Percentiles rank a stretch among this genome's conserved stretches.
Evolutionary conservation across 305 asterid species (phyloP).

Genomic region (Stenogyne calaminthoides): DNA sequence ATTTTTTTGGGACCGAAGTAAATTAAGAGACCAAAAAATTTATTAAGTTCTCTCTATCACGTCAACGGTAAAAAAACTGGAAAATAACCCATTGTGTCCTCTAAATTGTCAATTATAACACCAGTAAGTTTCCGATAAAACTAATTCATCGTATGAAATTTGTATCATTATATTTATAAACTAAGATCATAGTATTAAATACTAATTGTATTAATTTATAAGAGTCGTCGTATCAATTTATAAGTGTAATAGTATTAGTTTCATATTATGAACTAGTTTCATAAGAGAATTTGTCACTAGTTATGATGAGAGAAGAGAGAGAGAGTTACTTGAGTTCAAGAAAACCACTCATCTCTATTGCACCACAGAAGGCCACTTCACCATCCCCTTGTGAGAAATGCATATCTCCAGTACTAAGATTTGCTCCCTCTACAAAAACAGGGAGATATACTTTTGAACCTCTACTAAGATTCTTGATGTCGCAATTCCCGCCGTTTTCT

Average conservation of each 20-base stretch:
- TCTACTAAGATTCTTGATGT: conserved; percentile 88
- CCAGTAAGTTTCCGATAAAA: too few relatives aligned
- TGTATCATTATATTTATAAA: too few relatives aligned
- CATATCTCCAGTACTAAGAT: conserved; percentile 96
- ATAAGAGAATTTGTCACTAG: too few relatives aligned
- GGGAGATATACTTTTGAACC: conserved; percentile 95
- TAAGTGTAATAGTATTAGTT: too few relatives aligned
- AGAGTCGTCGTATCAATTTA: too few relatives aligned
- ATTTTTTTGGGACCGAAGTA: too few relatives aligned
- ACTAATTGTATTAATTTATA: too few relatives aligned
- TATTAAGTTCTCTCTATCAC: too few relatives aligned
- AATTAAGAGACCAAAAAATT: too few relatives aligned
- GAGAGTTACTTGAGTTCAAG: conserved; percentile 77
- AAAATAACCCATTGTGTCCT: neutral
- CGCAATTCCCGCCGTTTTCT: conserved; percentile 96
- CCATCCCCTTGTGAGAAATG: conserved; percentile 99
- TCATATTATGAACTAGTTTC: too few relatives aligned
- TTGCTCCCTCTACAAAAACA: conserved; percentile 93
- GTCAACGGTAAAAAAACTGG: neutral
- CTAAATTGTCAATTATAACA: neutral
- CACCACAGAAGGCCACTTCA: conserved; percentile 93
- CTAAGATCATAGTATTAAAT: too few relatives aligned
- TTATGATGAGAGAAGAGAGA: neutral
- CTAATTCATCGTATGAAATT: too few relatives aligned
- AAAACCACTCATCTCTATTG: conserved; percentile 96